Conservation (phyloP, 2,329 filamentous ascomycete species). For the Penicillium sp. region DNA sequence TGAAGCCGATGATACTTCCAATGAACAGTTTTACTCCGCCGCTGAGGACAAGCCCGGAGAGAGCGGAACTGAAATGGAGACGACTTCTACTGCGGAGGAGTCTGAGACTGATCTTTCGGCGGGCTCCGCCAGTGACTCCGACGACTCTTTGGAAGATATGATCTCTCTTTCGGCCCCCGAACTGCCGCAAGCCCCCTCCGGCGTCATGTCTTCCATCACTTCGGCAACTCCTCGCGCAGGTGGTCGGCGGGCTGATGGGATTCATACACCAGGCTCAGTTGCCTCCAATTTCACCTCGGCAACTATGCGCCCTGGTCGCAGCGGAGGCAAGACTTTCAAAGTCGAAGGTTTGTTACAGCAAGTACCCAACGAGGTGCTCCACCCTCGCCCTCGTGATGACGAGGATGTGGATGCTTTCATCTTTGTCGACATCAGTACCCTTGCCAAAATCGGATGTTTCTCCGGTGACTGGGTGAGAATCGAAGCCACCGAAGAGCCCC, state of each 20-base stretch:
- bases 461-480: constrained; percentile 95
- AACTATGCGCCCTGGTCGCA: constrained; percentile 69
- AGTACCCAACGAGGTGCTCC: constrained; percentile 72
- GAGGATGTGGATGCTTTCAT: constrained; percentile 83
- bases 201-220: constrained; percentile 72
- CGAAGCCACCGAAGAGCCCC: constrained; percentile 69
- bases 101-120: constrained; percentile 54
- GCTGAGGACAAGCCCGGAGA: constrained; percentile 65
- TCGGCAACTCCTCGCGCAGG: constrained; percentile 75
- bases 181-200: constrained; percentile 70
- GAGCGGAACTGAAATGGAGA: constrained; percentile 48
- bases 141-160: constrained; percentile 89
- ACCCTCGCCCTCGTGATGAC: constrained; percentile 76
- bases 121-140: constrained; percentile 67
- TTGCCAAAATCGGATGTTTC: constrained; percentile 90
- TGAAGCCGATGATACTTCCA: constrained; percentile 74
- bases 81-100: constrained; percentile 55
- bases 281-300: constrained; percentile 83
- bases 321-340: constrained; percentile 75
- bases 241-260: constrained; percentile 66
- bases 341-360: constrained; percentile 68
- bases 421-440: constrained; percentile 80
- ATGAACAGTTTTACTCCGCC: constrained; percentile 88
- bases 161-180: constrained; percentile 81
- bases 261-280: constrained; percentile 78